A percentile compares a stretch with the other conserved stretches of the same genome.
Conservation (phyloP, 176 grass and related monocot species). For the Raddia guianensis region DNA sequence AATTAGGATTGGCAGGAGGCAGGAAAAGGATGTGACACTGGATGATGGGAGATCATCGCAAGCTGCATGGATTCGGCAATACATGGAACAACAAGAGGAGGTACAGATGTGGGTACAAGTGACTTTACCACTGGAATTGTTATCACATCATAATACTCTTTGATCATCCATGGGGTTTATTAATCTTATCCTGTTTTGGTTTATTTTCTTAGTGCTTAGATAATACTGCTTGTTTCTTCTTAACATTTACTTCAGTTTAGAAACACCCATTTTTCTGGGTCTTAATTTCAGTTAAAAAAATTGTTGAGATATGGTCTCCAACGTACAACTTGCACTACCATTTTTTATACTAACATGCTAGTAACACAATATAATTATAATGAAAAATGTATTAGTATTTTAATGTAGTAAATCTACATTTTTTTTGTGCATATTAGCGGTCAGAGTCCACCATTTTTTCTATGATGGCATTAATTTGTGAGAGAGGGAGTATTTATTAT, state of each 20-base stretch:
- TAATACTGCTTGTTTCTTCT: conserved; percentile 25
- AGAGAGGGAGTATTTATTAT: not conserved
- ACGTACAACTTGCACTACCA: not conserved
- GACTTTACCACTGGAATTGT: conserved; percentile 2
- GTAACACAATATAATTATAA: conserved; percentile 4
- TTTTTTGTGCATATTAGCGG: not conserved
- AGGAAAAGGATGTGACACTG: conserved; percentile 64
- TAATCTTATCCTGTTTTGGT: not conserved
- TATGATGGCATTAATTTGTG: not conserved
- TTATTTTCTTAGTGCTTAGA: conserved; percentile 7
- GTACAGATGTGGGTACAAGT: conserved; percentile 45
- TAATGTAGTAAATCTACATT: conserved; percentile 29
- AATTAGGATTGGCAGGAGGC: conserved; percentile 47
- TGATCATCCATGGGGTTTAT: not conserved
- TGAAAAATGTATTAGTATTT: conserved; percentile 2
- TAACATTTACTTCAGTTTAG: conserved; percentile 24
- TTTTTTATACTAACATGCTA: conserved; percentile 17
- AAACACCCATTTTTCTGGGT: conserved; percentile 3
- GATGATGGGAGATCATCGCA: conserved; percentile 72
- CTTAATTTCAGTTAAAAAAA: not conserved
- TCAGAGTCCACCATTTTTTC: not conserved
- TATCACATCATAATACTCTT: conserved; percentile 15
- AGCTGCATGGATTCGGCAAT: conserved; percentile 89
- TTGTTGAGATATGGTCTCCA: conserved; percentile 14
- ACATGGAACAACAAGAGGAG: conserved; percentile 95